Conservation (phyloP, 768 basidiomycete genomes). For the Inosperma sp. region DNA sequence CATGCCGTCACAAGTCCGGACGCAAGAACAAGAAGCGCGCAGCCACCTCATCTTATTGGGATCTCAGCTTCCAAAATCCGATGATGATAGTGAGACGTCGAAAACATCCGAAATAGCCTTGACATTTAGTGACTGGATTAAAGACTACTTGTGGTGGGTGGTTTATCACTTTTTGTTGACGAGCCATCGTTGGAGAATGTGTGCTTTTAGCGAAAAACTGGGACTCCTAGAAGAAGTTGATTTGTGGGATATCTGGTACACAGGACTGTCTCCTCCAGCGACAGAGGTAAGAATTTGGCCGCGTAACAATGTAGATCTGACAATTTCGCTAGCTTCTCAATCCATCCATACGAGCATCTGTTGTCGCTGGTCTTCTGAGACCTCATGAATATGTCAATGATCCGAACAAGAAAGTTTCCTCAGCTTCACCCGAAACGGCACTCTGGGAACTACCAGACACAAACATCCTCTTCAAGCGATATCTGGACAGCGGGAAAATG, state of each 20-base stretch:
- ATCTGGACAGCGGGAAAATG: conserved; percentile 74
- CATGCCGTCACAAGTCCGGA: conserved; percentile 24
- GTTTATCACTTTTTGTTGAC: background rate
- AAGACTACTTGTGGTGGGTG: conserved; percentile 46
- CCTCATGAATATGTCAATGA: conserved; percentile 46
- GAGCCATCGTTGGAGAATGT: background rate
- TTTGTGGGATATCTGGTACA: conserved; percentile 75
- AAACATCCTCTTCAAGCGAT: conserved; percentile 70
- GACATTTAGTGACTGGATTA: conserved; percentile 47
- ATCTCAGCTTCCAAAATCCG: conserved; percentile 18
- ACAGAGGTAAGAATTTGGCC: conserved; percentile 47
- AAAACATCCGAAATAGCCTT: conserved; percentile 16
- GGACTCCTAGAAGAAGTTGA: background rate
- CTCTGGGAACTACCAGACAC: conserved; percentile 65
- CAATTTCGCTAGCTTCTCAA: conserved; percentile 51
- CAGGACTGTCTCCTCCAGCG: conserved; percentile 58
- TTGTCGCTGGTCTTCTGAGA: conserved; percentile 56
- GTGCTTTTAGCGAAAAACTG: background rate
- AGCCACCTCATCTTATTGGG: conserved; percentile 18
- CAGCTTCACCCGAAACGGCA: conserved; percentile 9
- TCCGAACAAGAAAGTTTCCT: background rate
- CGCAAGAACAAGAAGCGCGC: conserved; percentile 31
- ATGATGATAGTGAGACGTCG: conserved; percentile 9
- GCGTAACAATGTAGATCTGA: background rate
- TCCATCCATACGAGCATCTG: conserved; percentile 58